Evolutionary conservation across 176 grass and related monocot genomes (phyloP).

Genomic region (Zoysia japonica): DNA sequence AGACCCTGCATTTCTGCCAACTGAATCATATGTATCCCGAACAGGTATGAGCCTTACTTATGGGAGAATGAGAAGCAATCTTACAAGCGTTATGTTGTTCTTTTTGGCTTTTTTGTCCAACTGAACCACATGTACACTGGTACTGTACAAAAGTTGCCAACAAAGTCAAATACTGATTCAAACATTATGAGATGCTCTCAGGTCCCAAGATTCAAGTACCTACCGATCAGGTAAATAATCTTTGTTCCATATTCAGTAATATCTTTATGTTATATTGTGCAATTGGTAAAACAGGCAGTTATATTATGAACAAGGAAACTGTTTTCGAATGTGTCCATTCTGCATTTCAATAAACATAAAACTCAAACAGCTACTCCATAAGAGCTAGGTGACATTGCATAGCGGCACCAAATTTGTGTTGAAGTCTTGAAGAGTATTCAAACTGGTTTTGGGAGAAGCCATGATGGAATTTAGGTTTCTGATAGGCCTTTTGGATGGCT

Average conservation of each 20-base stretch:
- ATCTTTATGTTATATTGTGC: not conserved
- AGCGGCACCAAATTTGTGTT: not conserved
- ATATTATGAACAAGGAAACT: not conserved
- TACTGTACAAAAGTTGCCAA: constrained; percentile 76
- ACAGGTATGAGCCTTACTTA: constrained; percentile 94
- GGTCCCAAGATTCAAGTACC: constrained; percentile 96
- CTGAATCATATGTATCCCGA: constrained; percentile 35
- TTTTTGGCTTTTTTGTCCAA: constrained; percentile 97
- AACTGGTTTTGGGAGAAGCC: not conserved
- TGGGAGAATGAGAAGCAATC: constrained; percentile 99
- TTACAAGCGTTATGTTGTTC: constrained; percentile 92
- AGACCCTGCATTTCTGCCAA: constrained; percentile 17
- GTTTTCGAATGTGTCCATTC: not conserved
- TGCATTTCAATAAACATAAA: not conserved
- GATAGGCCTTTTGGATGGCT: no score
- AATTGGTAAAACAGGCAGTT: constrained; percentile 10
- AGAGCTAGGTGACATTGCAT: not conserved
- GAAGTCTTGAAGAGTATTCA: not conserved
- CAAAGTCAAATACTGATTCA: constrained; percentile 89
- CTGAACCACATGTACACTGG: constrained; percentile 92
- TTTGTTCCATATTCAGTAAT: constrained; percentile 17
- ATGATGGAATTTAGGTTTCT: no score
- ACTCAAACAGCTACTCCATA: not conserved
- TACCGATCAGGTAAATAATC: constrained; percentile 88
- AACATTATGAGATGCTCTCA: constrained; percentile 98